Evolutionary conservation across 2,329 filamentous ascomycete species (phyloP).

Genomic region (Pseudogymnoascus sp.): DNA sequence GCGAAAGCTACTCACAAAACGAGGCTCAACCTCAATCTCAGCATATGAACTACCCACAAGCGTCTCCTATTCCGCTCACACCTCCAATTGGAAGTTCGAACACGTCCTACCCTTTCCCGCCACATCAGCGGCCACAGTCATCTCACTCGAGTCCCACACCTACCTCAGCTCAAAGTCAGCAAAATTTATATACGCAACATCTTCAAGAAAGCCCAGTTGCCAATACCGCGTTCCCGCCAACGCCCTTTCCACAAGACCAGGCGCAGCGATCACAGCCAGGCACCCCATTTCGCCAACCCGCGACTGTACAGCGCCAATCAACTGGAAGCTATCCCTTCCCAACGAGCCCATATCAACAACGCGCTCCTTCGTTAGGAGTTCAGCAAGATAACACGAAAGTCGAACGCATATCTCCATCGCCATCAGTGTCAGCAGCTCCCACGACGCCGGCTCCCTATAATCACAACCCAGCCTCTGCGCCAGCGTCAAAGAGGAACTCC

Average conservation of each 20-base stretch:
- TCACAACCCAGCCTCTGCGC: constrained; percentile 39
- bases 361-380: constrained; percentile 28
- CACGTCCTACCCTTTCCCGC: constrained; percentile 28
- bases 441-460: constrained; percentile 41
- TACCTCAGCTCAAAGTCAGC: constrained; percentile 55
- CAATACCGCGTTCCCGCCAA: constrained; percentile 19
- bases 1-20: constrained; percentile 26
- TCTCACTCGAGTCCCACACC: constrained; percentile 53
- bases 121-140: constrained; percentile 47
- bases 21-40: constrained; percentile 22
- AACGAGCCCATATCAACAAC: constrained; percentile 54
- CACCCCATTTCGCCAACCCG: constrained; percentile 45
- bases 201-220: constrained; percentile 45
- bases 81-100: constrained; percentile 29
- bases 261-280: constrained; percentile 25
- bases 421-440: constrained; percentile 35
- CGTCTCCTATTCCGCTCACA: constrained; percentile 28
- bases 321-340: constrained; percentile 43
- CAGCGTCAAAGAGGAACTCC: constrained; percentile 36
- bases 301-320: constrained; percentile 39
- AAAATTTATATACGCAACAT: constrained; percentile 44
- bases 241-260: constrained; percentile 25
- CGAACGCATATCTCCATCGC: constrained; percentile 30
- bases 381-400: constrained; percentile 25
- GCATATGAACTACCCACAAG: constrained; percentile 24